Conservation (phyloP, 768 basidiomycete genomes). For the Macrolepiota fuliginosa region DNA sequence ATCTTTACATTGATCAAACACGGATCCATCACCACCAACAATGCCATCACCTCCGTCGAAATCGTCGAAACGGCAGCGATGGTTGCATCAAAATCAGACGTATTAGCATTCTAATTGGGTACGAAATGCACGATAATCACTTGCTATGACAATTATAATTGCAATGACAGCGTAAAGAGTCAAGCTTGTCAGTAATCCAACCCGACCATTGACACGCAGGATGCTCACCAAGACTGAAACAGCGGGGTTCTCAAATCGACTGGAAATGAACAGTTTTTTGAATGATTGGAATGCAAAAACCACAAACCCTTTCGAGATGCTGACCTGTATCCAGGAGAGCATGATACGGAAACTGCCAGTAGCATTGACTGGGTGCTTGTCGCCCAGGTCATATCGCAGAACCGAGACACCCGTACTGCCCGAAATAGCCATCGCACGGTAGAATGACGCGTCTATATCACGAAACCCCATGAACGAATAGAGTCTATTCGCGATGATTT, state of each 20-base stretch:
- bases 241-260: neutral
- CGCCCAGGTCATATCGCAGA: neutral
- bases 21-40: neutral
- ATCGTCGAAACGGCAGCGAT: too few relatives aligned
- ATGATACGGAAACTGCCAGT: neutral
- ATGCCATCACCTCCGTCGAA: neutral
- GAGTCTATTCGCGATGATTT: neutral
- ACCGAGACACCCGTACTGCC: too few relatives aligned
- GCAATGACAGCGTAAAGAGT: neutral
- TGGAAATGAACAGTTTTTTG: neutral
- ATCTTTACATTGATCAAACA: neutral
- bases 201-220: neutral
- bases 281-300: neutral
- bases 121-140: neutral
- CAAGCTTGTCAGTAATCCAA: neutral
- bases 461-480: neutral
- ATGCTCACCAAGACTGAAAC: neutral
- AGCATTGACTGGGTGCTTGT: neutral
- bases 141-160: neutral
- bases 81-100: too few relatives aligned
- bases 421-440: too few relatives aligned
- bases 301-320: neutral
- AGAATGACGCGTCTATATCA: too few relatives aligned
- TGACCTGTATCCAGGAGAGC: neutral
- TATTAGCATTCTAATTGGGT: neutral